These are phyloP conservation scores for Dactylellina cionopaga DNA, from an alignment of 2,329 filamentous ascomycete species.

Conservation along the genomic window DNA sequence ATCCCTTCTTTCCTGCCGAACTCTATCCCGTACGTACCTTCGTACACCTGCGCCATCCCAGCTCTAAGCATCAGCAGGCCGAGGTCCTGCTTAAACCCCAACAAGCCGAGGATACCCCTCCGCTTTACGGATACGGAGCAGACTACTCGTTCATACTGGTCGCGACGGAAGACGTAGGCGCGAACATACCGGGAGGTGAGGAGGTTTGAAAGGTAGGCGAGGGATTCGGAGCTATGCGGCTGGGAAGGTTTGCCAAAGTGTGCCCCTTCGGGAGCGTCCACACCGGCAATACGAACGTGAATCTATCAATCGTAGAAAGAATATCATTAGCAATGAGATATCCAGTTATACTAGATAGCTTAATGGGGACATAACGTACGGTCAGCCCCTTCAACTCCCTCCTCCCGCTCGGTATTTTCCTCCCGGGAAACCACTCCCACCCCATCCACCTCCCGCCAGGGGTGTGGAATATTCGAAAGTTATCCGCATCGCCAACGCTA, in stretches of 20 bases:
- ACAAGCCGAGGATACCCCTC: constrained; percentile 59
- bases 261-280: constrained; percentile 91
- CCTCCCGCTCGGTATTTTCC: constrained; percentile 75
- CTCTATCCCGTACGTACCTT: constrained; percentile 71
- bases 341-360: background rate
- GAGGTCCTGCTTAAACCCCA: constrained; percentile 79
- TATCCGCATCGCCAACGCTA: constrained; percentile 94
- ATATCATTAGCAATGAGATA: too few species aligned
- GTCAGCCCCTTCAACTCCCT: constrained; percentile 79
- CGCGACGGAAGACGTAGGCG: constrained; percentile 81
- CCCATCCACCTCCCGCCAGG: constrained; percentile 86
- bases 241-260: constrained; percentile 92
- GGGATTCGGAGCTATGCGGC: constrained; percentile 81
- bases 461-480: constrained; percentile 90
- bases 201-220: constrained; percentile 80
- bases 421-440: constrained; percentile 86
- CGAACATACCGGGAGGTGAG: constrained; percentile 78
- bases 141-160: constrained; percentile 93
- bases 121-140: constrained; percentile 81
- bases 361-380: constrained; percentile 65
- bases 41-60: constrained; percentile 90
- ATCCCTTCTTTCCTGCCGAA: constrained; percentile 74
- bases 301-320: too few species aligned
- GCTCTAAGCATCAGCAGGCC: constrained; percentile 87
- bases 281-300: constrained; percentile 84